phyloP scores from a whole-genome alignment of 1,284 basidiomycete genomes.

The Thecaphora thlaspeos region DNA sequence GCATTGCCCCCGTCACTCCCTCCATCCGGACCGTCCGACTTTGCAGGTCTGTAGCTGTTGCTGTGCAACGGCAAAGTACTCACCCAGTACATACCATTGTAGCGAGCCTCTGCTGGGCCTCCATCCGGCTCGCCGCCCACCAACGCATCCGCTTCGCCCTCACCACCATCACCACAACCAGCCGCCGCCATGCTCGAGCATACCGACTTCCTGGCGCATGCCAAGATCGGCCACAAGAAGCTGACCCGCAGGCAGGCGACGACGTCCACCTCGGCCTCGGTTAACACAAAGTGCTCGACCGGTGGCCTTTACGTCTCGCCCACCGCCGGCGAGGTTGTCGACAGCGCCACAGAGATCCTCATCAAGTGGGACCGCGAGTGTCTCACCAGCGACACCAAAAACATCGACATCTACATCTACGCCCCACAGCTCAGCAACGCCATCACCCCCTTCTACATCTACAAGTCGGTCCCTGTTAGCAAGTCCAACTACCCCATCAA shows the following conservation, averaged over 20 bases:
- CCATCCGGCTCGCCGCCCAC: too few species aligned
- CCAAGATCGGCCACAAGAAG: neutral
- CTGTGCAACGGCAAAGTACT: too few species aligned
- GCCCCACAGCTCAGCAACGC: constrained; percentile 32
- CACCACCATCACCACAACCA: neutral
- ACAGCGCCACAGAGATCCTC: constrained; percentile 35
- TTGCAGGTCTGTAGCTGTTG: too few species aligned
- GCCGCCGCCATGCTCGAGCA: neutral
- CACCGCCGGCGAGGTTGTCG: constrained; percentile 15
- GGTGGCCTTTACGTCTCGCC: constrained; percentile 46
- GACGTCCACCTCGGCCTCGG: constrained; percentile 7
- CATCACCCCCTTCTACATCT: constrained; percentile 48
- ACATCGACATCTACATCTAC: constrained; percentile 56
- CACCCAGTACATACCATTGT: too few species aligned
- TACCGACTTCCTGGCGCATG: neutral
- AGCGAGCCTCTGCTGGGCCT: too few species aligned
- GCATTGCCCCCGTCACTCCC: too few species aligned
- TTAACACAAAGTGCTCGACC: constrained; percentile 31
- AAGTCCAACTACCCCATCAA: constrained; percentile 33
- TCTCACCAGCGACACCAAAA: constrained; percentile 27
- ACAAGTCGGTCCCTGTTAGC: constrained; percentile 35
- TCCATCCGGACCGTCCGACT: too few species aligned
- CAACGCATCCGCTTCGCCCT: neutral
- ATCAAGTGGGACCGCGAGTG: constrained; percentile 45
- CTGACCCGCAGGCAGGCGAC: constrained; percentile 10